Percentiles rank a stretch among this genome's conserved stretches.
Evolutionary conservation across 352 stramenopile genomes (phyloP).

Genomic region (Blastocystis sp.): DNA sequence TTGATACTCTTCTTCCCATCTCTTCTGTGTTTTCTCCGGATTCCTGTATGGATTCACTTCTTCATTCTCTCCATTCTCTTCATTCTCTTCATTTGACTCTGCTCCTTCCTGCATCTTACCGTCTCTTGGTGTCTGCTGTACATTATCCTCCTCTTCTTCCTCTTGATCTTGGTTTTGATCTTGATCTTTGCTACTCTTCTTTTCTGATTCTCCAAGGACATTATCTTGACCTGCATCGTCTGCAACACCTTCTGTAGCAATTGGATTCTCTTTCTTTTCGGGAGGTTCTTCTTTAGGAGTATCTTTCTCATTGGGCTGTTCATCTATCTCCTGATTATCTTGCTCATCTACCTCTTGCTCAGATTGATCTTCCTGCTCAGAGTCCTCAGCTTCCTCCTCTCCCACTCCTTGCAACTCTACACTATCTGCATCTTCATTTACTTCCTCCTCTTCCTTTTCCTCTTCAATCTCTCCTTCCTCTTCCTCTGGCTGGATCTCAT

Average conservation of each 20-base stretch:
- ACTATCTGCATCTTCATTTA: constrained; percentile 63
- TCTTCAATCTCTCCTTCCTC: constrained; percentile 66
- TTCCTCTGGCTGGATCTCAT: constrained; percentile 80
- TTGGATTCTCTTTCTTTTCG: neutral
- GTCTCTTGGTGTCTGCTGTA: constrained; percentile 65
- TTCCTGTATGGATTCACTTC: constrained; percentile 72
- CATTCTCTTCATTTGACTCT: constrained; percentile 67
- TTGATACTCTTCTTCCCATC: constrained; percentile 70
- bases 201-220: constrained; percentile 64
- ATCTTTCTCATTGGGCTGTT: constrained; percentile 68
- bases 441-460: constrained; percentile 66
- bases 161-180: constrained; percentile 67
- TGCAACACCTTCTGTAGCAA: constrained; percentile 61
- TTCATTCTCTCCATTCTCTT: constrained; percentile 66
- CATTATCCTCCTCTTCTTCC: constrained; percentile 70
- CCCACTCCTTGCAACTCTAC: constrained; percentile 66
- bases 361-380: constrained; percentile 71
- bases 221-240: constrained; percentile 63
- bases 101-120: constrained; percentile 47
- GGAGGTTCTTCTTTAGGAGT: constrained; percentile 65
- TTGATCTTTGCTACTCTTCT: constrained; percentile 63
- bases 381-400: constrained; percentile 72
- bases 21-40: constrained; percentile 71
- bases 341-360: constrained; percentile 75
- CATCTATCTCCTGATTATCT: constrained; percentile 70